Base-by-base conservation (phyloP, 805 yeast species). In the Kluyveromyces starmeri region DNA sequence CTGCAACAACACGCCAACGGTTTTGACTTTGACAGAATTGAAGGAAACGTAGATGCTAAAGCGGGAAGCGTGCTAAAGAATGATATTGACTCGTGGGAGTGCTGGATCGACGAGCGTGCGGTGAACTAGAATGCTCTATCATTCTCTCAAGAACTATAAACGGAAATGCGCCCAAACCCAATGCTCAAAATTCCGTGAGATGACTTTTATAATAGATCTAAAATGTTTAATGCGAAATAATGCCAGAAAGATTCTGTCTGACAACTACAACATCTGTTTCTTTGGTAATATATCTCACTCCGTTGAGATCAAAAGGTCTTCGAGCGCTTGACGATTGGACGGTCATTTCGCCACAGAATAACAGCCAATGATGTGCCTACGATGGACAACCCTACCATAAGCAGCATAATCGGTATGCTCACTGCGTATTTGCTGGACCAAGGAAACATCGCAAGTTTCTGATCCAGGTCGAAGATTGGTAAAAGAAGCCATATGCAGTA, bases 51-150 rank as follows among this genome's bases (percentile, higher is more conserved):
- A 51, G 83, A 74, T 39, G 73, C 83, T 29, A 45, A 73, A 1
- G 75, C 73, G 7, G 96, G 96, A 2, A 80, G 88, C 43, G 81
- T 82, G 2, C 59, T 65, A 50, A 73, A 74, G 44, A 59, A 62
- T 11, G 70, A 78, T 20, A 59, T 71, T 23, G 69, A 61, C 4
- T 60, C 61, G 13, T 82, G 95, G 85, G 73, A 70, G 43, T 68
- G 76, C 43, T 88, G 95, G 95, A 65, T 88, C 21, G 79, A 75
- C 43, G 88, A 79, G 52, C 68, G 72, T 45, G 79, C 78, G 10
- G 81, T 78, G 18, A 82, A 82, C 42, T 64, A 37, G n/a, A n/a
- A n/a, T n/a, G n/a, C n/a, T n/a, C n/a, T n/a, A n/a, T n/a, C n/a
- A n/a, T n/a, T n/a, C n/a, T n/a, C n/a, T n/a, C n/a, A n/a, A n/a